These are phyloP conservation scores for Galerina marginata DNA, from an alignment of 768 basidiomycete genomes.

Conservation along the genomic window DNA sequence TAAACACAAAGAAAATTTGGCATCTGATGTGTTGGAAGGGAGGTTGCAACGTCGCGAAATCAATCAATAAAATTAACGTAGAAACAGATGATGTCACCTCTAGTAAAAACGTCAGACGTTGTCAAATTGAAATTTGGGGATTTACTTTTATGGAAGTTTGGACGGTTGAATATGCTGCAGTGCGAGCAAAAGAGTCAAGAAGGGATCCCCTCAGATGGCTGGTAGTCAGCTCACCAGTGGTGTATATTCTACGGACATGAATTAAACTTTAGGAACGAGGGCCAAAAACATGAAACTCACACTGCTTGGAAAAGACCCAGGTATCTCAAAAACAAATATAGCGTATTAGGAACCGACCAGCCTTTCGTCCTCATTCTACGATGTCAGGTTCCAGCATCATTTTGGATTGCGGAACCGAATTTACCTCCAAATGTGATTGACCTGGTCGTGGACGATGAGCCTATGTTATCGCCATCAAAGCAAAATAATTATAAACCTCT, in stretches of 20 bases:
- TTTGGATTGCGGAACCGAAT: not conserved
- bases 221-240: not conserved
- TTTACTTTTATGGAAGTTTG: conserved; percentile 1
- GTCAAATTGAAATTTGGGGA: not conserved
- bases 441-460: not conserved
- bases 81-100: not conserved
- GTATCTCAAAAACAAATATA: conserved; percentile 1
- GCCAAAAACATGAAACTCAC: not conserved
- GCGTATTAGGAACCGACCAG: conserved; percentile 1
- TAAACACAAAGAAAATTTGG: conserved; percentile 1
- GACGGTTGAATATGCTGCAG: not conserved
- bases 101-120: not conserved
- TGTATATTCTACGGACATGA: not conserved
- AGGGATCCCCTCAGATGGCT: not conserved
- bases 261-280: not conserved
- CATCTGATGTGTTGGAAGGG: not conserved
- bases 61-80: not conserved
- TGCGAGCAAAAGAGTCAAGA: not conserved
- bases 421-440: conserved; percentile 7
- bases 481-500: not conserved
- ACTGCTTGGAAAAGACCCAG: conserved; percentile 3
- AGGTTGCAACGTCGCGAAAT: not conserved
- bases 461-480: no score
- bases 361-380: not conserved
- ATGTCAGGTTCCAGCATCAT: not conserved